Base-by-base conservation (phyloP, 371 early-diverging fungal species). In the Zychaea mexicana region DNA sequence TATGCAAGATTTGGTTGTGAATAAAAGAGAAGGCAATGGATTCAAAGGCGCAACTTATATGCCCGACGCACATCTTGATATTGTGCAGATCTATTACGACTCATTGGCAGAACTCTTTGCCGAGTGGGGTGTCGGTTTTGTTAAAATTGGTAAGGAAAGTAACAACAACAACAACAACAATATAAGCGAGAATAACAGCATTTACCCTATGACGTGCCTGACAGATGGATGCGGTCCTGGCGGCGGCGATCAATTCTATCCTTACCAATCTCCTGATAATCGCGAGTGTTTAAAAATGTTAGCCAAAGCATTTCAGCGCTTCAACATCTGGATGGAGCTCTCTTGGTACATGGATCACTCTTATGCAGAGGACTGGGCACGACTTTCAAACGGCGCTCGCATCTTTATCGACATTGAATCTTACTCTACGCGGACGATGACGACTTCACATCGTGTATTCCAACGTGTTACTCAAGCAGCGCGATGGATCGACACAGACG, bases 211-310 rank as follows among this genome's bases (percentile, higher is more conserved):
- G n/a, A n/a, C n/a, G n/a, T n/a, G n/a, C n/a, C n/a, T n/a, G n/a
- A n/a, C n/a, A n/a, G n/a, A 80, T 53, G 81, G 77, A 15, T 72
- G 77, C 22, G 81, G 81, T 6, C 77, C 77, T 6, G 74, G 76
- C 21, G 76, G 74, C 3, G 76, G 76, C 0, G 72, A 68, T 49
- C 33, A 22, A 22, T 22, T 56, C 13, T 49, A 49, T 49, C 49
- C 49, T n/a, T 49, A 58, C 36, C 68, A 69, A 26, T 60, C 69
- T 0, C 81, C 81, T 8, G 81, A 80, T 33, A 77, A 53, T 24
- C 66, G 81, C n/a, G 69, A 63, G 4, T 72, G 74, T 54, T 57
- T 77, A 0, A 47, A 32, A 10, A 71, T 77, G 72, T 64, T 80
- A 67, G 45, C 62, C 55, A 67, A 70, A n/a, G 77, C 73, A 0